Evolutionary conservation across 192 early-diverging fungal genomes (phyloP).

Genomic region (Coemansia sp.): DNA sequence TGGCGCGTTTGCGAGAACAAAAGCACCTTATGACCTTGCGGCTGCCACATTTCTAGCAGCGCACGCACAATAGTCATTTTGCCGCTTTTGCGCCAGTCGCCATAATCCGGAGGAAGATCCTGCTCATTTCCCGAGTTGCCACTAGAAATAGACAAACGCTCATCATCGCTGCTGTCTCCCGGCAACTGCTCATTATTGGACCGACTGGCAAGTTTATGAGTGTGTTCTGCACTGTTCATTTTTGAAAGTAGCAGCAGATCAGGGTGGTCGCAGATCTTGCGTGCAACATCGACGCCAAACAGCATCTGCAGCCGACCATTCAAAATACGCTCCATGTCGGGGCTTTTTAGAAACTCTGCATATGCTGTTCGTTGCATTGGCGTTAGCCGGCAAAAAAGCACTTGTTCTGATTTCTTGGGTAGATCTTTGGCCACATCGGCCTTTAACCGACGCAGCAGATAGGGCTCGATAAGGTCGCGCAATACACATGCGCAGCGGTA

Average conservation of each 20-base stretch:
- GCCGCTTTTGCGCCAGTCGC: constrained; percentile 59
- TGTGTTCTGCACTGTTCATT: constrained; percentile 17
- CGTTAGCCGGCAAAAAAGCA: constrained; percentile 89
- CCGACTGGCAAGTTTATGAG: constrained; percentile 21
- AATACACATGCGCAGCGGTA: constrained; percentile 90
- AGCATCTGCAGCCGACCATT: constrained; percentile 77
- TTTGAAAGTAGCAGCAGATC: constrained; percentile 59
- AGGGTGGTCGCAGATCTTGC: constrained; percentile 98
- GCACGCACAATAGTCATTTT: constrained; percentile 89
- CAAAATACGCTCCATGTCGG: constrained; percentile 75
- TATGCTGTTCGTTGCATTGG: constrained; percentile 71
- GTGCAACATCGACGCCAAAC: constrained; percentile 84
- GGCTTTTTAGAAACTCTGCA: constrained; percentile 65
- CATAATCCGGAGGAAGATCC: constrained; percentile 36
- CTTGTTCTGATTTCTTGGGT: constrained; percentile 88
- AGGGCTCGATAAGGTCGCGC: constrained; percentile 90
- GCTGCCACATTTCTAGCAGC: constrained; percentile 83
- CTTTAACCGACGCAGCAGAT: constrained; percentile 88
- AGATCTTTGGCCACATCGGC: constrained; percentile 86
- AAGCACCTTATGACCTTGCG: constrained; percentile 78
- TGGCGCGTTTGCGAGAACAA: constrained; percentile 92
- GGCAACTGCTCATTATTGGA: neutral
- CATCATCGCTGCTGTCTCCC: neutral
- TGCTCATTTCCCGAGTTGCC: constrained; percentile 20
- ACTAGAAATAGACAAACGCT: neutral